phyloP scores from a whole-genome alignment of 2,329 filamentous ascomycete species.

The Pseudocercospora fuligena region DNA sequence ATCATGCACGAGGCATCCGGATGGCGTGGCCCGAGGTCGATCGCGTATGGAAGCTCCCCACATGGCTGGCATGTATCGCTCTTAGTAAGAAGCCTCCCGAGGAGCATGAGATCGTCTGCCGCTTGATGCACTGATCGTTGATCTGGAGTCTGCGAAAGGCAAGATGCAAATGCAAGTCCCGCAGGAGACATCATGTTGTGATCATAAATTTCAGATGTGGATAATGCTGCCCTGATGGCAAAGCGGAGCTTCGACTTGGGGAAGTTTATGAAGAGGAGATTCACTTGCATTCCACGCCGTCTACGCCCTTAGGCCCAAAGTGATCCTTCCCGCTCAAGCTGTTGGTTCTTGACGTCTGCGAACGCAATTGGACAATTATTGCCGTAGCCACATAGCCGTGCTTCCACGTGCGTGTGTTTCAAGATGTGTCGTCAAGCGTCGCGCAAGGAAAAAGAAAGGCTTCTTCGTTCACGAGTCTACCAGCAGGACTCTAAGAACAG shows the following conservation, averaged over 20 bases:
- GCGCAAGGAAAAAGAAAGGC: not conserved
- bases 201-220: not conserved
- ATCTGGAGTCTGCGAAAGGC: not conserved
- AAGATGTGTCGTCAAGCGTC: not conserved
- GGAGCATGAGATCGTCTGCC: not conserved
- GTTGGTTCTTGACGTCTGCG: not conserved
- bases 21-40: not conserved
- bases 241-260: not conserved
- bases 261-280: not conserved
- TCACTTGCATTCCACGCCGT: not conserved
- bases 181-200: not conserved
- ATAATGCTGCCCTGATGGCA: not conserved
- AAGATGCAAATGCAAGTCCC: too few relatives aligned
- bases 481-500: not conserved
- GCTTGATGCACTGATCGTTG: not conserved
- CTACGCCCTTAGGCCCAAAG: not conserved
- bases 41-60: not conserved
- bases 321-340: not conserved
- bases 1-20: not conserved
- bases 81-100: not conserved
- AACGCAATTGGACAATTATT: not conserved
- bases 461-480: not conserved
- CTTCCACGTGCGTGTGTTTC: not conserved
- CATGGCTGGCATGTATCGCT: not conserved
- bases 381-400: not conserved